Evolutionary conservation across 1,139 yeast genomes (phyloP), one percentile per base, ranked within the genome.

Genomic region (Saccharomyces hybrid): DNA sequence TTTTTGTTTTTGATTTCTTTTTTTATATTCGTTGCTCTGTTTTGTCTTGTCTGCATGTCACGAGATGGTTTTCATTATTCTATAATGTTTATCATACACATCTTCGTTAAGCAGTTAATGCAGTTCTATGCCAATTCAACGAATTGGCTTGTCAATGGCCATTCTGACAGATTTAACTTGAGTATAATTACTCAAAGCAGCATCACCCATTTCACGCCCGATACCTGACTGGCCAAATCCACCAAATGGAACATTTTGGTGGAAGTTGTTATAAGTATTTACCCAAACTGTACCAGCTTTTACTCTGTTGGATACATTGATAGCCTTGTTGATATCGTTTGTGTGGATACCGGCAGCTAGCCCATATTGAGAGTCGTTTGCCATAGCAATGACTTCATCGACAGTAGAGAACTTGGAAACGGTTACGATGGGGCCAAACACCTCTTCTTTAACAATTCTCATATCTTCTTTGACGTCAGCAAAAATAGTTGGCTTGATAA

Each of bases 401-500:
- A 78, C 78, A 48, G 85, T 80, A 57, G 75, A 74, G 71, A 84
- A 85, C 72, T 83, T 84, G 62, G 82, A 72, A 53, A 84, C 77
- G 29, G 87, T 80, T 55, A 84, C 86, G 57, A 85, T 84, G 31
- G 91, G 91, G 50, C 91, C 97, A 65, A 89, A 89, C 54, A 90
- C 87, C 73, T 88, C 96, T 60, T 87, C 95, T 63, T 75, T 78
- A 56, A 84, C 85, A 63, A 87, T 83, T 60, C 75, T 74, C 83
- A 83, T 81, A 60, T 80, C 77, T 67, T 82, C 87, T 47, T 75
- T 78, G 59, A 87, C 86, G 66, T 86, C 88, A 53, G 84, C 84
- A 64, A 88, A 84, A 56, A 88, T 81, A 55, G 93, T 87, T 64
- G 96, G 96, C 67, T 80, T 79, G 59, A 87, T 75, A 67, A 84